Evolutionary conservation across 306 rosid species (phyloP).

Genomic region (Bauhinia variegata): DNA sequence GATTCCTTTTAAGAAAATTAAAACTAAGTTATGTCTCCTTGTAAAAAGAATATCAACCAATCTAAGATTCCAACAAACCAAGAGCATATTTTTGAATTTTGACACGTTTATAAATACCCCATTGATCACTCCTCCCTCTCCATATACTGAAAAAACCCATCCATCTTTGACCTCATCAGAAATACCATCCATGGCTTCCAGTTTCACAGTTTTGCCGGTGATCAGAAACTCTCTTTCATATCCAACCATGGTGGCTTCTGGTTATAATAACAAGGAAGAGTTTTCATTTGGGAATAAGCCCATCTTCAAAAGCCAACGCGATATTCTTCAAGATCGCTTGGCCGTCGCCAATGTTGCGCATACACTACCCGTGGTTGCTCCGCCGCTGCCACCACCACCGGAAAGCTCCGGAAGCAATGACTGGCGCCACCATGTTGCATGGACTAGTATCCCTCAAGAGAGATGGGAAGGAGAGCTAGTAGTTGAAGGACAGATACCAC

Average conservation of each 20-base stretch:
- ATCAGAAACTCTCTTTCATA: slow-evolving; percentile 35
- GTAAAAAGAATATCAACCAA: slow-evolving; percentile 60
- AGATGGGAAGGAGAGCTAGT: slow-evolving; percentile 88
- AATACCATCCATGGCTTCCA: slow-evolving; percentile 54
- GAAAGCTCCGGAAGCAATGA: slow-evolving; percentile 12
- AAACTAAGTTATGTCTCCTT: slow-evolving; percentile 33
- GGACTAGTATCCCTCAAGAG: slow-evolving; percentile 88
- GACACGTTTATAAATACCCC: slow-evolving; percentile 43
- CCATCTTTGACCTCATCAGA: neutral
- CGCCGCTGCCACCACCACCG: slow-evolving; percentile 25
- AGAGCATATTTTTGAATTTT: slow-evolving; percentile 14
- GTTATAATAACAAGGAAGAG: neutral
- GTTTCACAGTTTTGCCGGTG: slow-evolving; percentile 28
- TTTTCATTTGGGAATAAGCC: slow-evolving; percentile 34
- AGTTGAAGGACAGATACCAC: slow-evolving; percentile 77
- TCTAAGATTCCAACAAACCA: slow-evolving; percentile 47
- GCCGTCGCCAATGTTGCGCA: slow-evolving; percentile 53
- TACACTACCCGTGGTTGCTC: slow-evolving; percentile 44
- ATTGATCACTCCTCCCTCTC: slow-evolving; percentile 22
- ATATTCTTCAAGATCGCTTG: slow-evolving; percentile 27
- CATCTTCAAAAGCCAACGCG: slow-evolving; percentile 18
- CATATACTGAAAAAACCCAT: slow-evolving; percentile 28
- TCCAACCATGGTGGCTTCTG: slow-evolving; percentile 32
- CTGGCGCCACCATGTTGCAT: slow-evolving; percentile 67
- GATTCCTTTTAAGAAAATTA: neutral